These are phyloP conservation scores for Phialophora verrucosa DNA, from an alignment of 2,329 filamentous ascomycete genomes.

Conservation along the genomic window DNA sequence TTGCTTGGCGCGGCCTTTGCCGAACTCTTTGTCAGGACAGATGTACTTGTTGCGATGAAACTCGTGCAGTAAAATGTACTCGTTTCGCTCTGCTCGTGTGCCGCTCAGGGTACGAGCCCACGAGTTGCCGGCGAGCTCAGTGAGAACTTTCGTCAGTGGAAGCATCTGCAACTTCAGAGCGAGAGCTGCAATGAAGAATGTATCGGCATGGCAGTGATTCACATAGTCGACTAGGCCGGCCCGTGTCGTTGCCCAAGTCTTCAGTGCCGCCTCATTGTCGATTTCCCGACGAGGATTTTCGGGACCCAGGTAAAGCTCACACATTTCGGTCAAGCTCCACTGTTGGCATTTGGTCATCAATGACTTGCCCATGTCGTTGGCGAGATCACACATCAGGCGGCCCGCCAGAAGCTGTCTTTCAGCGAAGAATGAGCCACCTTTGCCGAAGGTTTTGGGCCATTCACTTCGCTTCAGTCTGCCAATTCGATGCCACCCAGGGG, in stretches of 20 bases:
- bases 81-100: slow-evolving; percentile 95
- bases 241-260: slow-evolving; percentile 82
- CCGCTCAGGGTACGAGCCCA: slow-evolving; percentile 96
- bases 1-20: slow-evolving; percentile 72
- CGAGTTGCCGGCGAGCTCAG: slow-evolving; percentile 95
- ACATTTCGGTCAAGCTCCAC: slow-evolving; percentile 98
- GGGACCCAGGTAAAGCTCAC: slow-evolving; percentile 80
- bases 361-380: slow-evolving; percentile 96
- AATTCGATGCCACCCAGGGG: slow-evolving; percentile 91
- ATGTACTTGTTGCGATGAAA: slow-evolving; percentile 98
- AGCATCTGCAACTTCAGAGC: slow-evolving; percentile 89
- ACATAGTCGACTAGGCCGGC: slow-evolving; percentile 92
- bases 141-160: slow-evolving; percentile 90
- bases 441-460: slow-evolving; percentile 88
- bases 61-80: slow-evolving; percentile 98
- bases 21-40: slow-evolving; percentile 90
- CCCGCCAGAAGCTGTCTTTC: slow-evolving; percentile 90
- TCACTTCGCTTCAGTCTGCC: slow-evolving; percentile 80
- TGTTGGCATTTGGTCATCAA: slow-evolving; percentile 97
- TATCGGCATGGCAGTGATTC: slow-evolving; percentile 91
- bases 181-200: slow-evolving; percentile 91
- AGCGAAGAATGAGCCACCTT: slow-evolving; percentile 86
- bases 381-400: slow-evolving; percentile 88
- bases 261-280: slow-evolving; percentile 85
- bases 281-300: slow-evolving; percentile 78